Evolutionary conservation across 495 filamentous ascomycete genomes (phyloP), one percentile per base, ranked within the genome.

Genomic region (Hypoxylon perforatum): DNA sequence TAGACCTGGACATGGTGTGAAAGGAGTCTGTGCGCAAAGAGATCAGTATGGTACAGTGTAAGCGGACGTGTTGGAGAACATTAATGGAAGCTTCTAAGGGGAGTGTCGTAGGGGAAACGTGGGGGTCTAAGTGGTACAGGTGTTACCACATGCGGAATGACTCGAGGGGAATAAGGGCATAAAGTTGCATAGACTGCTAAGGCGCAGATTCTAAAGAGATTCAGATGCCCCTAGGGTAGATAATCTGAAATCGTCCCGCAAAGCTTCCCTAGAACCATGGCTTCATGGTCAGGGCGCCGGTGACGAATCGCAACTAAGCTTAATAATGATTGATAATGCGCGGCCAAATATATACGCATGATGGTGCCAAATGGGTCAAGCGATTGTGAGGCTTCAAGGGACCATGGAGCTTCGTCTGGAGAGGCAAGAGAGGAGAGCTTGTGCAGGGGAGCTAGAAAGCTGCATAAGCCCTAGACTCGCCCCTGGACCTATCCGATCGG

Each of bases 11-110:
- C 85, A 67, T 85, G 84, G 75, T 90, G 82, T 57, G 89, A 90
- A 64, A 97, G 85, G 63, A 94, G 87, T 80, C 92, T 93, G 75
- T 78, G 80, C 62, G 80, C 62, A n/a, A n/a, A n/a, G 70, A 58
- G 48, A 72, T 72, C 55, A 73, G 63, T 63, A 71, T 12, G 63
- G 52, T 57, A 71, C n/a, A 65, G 52, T 57, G 60, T 50, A 57
- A 61, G 64, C 54, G 60, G n/a, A 64, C 59, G 66, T 56, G 56
- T 15, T 39, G 38, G 50, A 53, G 66, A 69, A 69, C 60, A 69
- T 64, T 69, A 69, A 64, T 69, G 64, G 66, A 69, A 69, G 61
- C 61, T 64, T 69, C 66, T 69, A 69, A 69, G 66, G 56, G 46
- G 44, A 21, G 23, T 39, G 38, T 50, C 17, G 49, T 56, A 63